Conservation (phyloP, 2,329 filamentous ascomycete genomes). For the Fusarium xyrophilum region DNA sequence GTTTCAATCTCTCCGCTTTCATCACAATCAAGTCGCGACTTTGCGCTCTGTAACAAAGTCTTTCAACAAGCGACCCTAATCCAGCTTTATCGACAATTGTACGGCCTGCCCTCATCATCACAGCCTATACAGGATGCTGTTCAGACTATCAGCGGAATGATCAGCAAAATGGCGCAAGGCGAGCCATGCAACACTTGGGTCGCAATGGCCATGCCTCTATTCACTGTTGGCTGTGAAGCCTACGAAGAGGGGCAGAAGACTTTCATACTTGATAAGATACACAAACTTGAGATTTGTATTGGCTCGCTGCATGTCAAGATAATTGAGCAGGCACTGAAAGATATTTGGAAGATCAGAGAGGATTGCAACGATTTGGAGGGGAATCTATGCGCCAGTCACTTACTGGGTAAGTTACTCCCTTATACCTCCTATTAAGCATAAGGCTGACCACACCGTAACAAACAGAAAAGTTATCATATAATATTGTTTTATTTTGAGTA, state of each 20-base stretch:
- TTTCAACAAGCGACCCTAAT: conserved; percentile 42
- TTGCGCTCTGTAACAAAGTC: conserved; percentile 37
- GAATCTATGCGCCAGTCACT: conserved; percentile 25
- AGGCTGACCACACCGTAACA: not conserved
- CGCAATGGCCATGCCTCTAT: conserved; percentile 43
- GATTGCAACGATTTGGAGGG: conserved; percentile 31
- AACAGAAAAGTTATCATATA: conserved; percentile 38
- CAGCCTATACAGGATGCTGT: conserved; percentile 31
- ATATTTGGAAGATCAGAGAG: conserved; percentile 39
- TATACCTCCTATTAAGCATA: not conserved
- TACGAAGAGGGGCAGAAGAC: conserved; percentile 29
- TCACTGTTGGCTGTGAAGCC: conserved; percentile 41
- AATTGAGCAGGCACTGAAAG: conserved; percentile 37
- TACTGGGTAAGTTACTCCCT: conserved; percentile 33
- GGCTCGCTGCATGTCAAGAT: conserved; percentile 40
- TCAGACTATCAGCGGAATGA: conserved; percentile 29
- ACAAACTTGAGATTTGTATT: conserved; percentile 38
- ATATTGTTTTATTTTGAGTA: conserved; percentile 39
- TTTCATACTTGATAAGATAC: conserved; percentile 38
- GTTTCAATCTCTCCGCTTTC: conserved; percentile 36
- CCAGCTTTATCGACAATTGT: conserved; percentile 38
- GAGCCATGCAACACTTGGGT: conserved; percentile 44
- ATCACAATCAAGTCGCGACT: conserved; percentile 36
- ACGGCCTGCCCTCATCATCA: conserved; percentile 28
- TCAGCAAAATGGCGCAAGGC: conserved; percentile 40